Percentiles rank a stretch among this genome's conserved stretches.
Evolutionary conservation across 202 grass and related monocot species (phyloP).

Genomic region (Tripidium arundinaceum): DNA sequence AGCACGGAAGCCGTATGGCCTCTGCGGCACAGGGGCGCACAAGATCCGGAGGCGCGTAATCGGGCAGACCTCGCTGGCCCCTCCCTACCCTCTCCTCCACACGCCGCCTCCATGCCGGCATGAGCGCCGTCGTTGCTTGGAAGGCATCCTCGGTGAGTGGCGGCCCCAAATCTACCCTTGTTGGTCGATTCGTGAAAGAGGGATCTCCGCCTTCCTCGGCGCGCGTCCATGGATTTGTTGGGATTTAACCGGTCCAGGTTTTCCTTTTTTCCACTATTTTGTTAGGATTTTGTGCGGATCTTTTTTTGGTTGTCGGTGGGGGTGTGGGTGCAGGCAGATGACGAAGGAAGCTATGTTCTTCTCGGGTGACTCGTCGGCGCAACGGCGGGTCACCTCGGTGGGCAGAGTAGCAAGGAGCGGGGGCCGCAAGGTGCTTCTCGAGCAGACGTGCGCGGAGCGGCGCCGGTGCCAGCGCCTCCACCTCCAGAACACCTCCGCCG

Average conservation of each 20-base stretch:
- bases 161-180: too few relatives aligned
- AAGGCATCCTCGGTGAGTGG: too few relatives aligned
- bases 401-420: conserved; percentile 83
- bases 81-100: too few relatives aligned
- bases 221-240: too few relatives aligned
- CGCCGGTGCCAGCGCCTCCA: conserved; percentile 45
- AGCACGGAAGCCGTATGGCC: too few relatives aligned
- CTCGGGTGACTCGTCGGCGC: conserved; percentile 62
- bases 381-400: conserved; percentile 76
- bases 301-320: neutral
- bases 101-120: too few relatives aligned
- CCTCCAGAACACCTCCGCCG: conserved; percentile 66
- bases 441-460: conserved; percentile 72
- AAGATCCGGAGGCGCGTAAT: too few relatives aligned
- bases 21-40: too few relatives aligned
- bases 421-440: conserved; percentile 70
- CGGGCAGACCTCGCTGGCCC: too few relatives aligned
- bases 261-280: neutral
- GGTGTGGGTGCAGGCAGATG: neutral
- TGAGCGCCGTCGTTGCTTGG: too few relatives aligned
- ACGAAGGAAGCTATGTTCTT: conserved; percentile 54
- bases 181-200: too few relatives aligned
- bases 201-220: too few relatives aligned
- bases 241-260: neutral
- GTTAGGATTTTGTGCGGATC: neutral